Evolutionary conservation across 2,329 filamentous ascomycete species (phyloP).

Genomic region (Geosmithia morbida): DNA sequence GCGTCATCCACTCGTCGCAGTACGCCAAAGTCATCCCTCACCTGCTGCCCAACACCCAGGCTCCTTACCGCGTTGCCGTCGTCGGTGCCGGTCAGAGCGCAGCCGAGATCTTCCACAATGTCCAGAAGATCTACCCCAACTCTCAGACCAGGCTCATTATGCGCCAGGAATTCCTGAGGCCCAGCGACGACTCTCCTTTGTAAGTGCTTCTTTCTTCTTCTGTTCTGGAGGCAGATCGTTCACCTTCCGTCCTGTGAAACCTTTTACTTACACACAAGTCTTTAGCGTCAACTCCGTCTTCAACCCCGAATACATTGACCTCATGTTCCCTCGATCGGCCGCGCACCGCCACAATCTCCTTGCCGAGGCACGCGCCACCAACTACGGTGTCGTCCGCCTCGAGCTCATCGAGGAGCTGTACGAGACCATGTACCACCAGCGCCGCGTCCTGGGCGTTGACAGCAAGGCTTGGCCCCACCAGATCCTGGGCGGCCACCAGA

Average conservation of each 20-base stretch:
- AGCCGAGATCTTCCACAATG: conserved; percentile 87
- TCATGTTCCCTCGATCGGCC: conserved; percentile 54
- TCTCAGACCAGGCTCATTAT: conserved; percentile 66
- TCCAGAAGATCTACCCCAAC: conserved; percentile 72
- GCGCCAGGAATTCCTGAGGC: conserved; percentile 68
- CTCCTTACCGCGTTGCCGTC: conserved; percentile 63
- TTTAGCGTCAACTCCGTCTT: conserved; percentile 86
- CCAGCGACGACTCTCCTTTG: conserved; percentile 95
- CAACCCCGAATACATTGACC: conserved; percentile 73
- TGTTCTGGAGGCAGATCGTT: too few relatives aligned
- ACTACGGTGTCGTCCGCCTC: conserved; percentile 90
- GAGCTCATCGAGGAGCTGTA: conserved; percentile 82
- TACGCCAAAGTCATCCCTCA: conserved; percentile 54
- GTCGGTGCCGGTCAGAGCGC: conserved; percentile 85
- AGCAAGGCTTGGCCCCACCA: conserved; percentile 68
- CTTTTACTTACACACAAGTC: background rate
- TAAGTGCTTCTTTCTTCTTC: conserved; percentile 28
- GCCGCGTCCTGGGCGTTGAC: conserved; percentile 51
- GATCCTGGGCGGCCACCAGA: conserved; percentile 55
- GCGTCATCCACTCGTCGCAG: conserved; percentile 77
- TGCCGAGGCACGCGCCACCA: conserved; percentile 64
- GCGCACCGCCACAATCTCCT: conserved; percentile 46
- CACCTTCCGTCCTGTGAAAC: background rate
- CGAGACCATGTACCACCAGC: conserved; percentile 76
- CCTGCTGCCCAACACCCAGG: conserved; percentile 39